Percentiles rank a stretch among this genome's conserved stretches.
Conservation (phyloP, 805 yeast species). For the Phaffomyces thermotolerans region DNA sequence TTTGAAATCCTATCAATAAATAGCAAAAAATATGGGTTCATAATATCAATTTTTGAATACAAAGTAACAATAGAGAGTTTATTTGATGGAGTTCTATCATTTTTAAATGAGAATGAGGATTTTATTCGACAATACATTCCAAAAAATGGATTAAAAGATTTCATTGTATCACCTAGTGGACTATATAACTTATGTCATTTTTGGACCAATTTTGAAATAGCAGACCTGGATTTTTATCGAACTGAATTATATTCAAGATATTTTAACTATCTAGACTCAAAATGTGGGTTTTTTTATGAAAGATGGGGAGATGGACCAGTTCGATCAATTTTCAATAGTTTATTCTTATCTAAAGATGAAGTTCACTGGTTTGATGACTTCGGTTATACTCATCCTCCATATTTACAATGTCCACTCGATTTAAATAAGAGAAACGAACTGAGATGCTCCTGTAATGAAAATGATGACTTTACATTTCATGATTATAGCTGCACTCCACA, state of each 20-base stretch:
- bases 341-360: constrained; percentile 56
- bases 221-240: constrained; percentile 69
- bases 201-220: constrained; percentile 90
- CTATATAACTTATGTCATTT: constrained; percentile 81
- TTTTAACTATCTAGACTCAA: constrained; percentile 61
- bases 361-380: constrained; percentile 73
- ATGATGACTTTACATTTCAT: constrained; percentile 65
- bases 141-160: constrained; percentile 55
- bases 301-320: constrained; percentile 94
- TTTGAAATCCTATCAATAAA: constrained; percentile 52
- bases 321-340: constrained; percentile 72
- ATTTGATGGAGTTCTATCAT: constrained; percentile 41
- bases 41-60: constrained; percentile 71
- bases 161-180: constrained; percentile 63
- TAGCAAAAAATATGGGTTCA: constrained; percentile 63
- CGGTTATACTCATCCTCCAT: constrained; percentile 75
- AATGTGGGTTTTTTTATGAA: constrained; percentile 84
- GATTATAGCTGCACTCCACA: constrained; percentile 62
- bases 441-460: constrained; percentile 69
- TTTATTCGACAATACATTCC: constrained; percentile 30
- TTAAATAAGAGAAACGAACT: constrained; percentile 45
- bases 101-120: constrained; percentile 7
- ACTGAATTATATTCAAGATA: constrained; percentile 59
- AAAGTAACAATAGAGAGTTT: constrained; percentile 27
- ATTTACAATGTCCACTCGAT: constrained; percentile 70